A percentile compares a stretch with the other conserved stretches of the same genome.
Conservation (phyloP, 2,329 filamentous ascomycete species). For the Calonectria pteridis region DNA sequence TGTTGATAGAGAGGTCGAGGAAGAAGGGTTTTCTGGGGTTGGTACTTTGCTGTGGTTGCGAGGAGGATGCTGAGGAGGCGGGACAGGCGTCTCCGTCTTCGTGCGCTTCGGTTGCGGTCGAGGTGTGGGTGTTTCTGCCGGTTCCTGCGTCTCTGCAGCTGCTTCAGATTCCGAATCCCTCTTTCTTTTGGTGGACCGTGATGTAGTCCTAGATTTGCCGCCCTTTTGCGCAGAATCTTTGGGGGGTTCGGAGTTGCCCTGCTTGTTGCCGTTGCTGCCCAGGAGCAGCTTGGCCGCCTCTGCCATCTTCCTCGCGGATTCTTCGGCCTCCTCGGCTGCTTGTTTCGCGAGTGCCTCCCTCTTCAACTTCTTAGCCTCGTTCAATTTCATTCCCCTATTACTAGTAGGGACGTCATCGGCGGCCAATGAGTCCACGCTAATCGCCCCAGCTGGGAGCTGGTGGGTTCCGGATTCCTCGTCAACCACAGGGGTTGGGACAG, state of each 20-base stretch:
- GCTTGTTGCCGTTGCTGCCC: conserved; percentile 44
- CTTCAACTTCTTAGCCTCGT: conserved; percentile 82
- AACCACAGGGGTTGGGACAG: conserved; percentile 51
- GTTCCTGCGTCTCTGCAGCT: conserved; percentile 46
- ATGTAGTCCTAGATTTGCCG: conserved; percentile 47
- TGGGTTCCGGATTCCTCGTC: conserved; percentile 64
- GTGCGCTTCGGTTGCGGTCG: conserved; percentile 63
- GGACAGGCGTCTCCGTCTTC: conserved; percentile 70
- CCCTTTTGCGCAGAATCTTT: conserved; percentile 42
- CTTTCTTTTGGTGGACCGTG: conserved; percentile 60
- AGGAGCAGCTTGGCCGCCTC: conserved; percentile 62
- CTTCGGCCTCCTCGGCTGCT: conserved; percentile 73
- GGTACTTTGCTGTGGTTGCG: conserved; percentile 46
- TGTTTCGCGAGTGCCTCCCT: conserved; percentile 72
- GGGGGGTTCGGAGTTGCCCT: conserved; percentile 41
- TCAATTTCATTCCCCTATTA: conserved; percentile 82
- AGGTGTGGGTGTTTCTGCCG: conserved; percentile 44
- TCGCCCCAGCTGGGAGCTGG: conserved; percentile 70
- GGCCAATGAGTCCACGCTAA: conserved; percentile 68
- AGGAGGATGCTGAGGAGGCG: conserved; percentile 55
- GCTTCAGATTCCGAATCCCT: conserved; percentile 53
- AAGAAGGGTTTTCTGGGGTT: conserved; percentile 36
- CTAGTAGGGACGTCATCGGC: conserved; percentile 73
- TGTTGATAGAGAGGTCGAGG: conserved; percentile 34
- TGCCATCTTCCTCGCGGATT: conserved; percentile 66